Conservation (phyloP, 139 green algal species). For the Chlamydomonas sp. region DNA sequence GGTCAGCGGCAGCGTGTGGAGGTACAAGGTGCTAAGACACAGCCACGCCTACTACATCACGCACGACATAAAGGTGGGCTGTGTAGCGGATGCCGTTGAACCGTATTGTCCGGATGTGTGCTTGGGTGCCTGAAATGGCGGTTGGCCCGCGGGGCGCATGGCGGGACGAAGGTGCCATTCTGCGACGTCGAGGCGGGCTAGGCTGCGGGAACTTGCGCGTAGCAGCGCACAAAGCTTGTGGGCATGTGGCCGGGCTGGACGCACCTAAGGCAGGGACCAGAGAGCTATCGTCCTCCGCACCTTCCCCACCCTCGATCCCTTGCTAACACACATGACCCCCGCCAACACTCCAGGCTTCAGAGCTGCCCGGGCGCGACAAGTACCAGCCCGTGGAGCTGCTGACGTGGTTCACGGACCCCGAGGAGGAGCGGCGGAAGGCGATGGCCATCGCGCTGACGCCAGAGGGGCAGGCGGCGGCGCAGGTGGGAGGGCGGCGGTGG, state of each 20-base stretch:
- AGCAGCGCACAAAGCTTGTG: too few relatives aligned
- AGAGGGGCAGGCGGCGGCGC: neutral
- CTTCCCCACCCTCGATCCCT: too few relatives aligned
- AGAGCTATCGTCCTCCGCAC: neutral
- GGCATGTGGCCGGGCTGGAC: too few relatives aligned
- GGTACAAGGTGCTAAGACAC: constrained; percentile 37
- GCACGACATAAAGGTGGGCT: constrained; percentile 3
- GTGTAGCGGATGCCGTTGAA: neutral
- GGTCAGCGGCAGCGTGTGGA: neutral
- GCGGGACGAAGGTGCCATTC: too few relatives aligned
- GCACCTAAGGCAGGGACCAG: neutral
- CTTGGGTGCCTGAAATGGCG: too few relatives aligned
- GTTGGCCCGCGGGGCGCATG: too few relatives aligned
- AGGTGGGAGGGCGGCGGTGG: neutral
- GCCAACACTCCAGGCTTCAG: neutral
- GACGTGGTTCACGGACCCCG: constrained; percentile 26
- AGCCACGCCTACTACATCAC: constrained; percentile 34
- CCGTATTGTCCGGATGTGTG: neutral
- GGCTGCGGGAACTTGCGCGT: neutral
- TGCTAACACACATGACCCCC: neutral
- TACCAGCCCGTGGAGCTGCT: neutral
- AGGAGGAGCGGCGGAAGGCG: neutral
- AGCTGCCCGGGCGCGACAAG: constrained; percentile 15
- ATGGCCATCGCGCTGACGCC: constrained; percentile 26
- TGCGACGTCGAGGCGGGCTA: neutral